Conservation (phyloP, 805 yeast genomes). For the Metschnikowia aberdeeniae region DNA sequence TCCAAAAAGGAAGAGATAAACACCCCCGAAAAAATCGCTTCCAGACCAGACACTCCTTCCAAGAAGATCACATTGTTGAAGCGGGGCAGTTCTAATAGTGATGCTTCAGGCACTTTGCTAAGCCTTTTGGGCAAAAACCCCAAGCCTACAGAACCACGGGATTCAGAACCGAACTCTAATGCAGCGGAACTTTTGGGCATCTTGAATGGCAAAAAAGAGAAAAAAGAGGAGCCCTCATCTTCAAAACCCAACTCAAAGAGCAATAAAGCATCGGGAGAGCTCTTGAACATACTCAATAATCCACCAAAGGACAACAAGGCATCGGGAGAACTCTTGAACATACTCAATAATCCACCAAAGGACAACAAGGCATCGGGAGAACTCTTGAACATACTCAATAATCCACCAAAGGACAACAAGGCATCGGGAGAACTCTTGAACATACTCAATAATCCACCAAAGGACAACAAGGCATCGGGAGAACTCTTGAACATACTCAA, state of each 20-base stretch:
- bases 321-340: not conserved
- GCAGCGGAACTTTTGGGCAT: slow-evolving; percentile 17
- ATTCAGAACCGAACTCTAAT: slow-evolving; percentile 2
- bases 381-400: not conserved
- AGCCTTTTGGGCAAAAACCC: slow-evolving; percentile 15
- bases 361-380: not conserved
- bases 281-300: slow-evolving; percentile 2
- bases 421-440: no score
- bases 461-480: no score
- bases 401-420: not conserved
- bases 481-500: not conserved
- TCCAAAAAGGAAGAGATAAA: not conserved
- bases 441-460: no score
- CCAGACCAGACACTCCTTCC: slow-evolving; percentile 10
- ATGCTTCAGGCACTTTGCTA: slow-evolving; percentile 15
- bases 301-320: not conserved
- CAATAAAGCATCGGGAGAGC: slow-evolving; percentile 2
- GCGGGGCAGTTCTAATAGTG: slow-evolving; percentile 10
- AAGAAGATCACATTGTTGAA: slow-evolving; percentile 16
- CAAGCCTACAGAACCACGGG: slow-evolving; percentile 2
- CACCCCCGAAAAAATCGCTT: not conserved
- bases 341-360: not conserved
- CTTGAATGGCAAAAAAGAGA: slow-evolving; percentile 10
- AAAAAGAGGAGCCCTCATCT: not conserved
- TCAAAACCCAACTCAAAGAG: not conserved